Evolutionary conservation across 176 grass and related monocot species (phyloP), one percentile per base, ranked within the genome.

Genomic region (Eleusine indica): DNA sequence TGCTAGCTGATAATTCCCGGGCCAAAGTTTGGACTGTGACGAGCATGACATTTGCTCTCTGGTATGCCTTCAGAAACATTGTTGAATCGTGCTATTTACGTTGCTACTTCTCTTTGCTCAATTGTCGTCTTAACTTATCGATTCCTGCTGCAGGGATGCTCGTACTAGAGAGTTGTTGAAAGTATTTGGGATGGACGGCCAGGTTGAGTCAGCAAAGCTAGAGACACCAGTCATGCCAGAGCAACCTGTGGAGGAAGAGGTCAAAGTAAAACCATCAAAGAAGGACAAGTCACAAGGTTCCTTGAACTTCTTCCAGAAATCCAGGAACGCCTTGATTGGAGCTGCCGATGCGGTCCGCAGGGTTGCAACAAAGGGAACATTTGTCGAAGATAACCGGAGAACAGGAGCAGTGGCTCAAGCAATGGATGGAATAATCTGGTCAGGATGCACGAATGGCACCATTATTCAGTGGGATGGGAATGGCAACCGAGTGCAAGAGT

Each of bases 271-370:
- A 77, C 83, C 91, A 47, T 86, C 95, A 16, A 98, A 95, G 82
- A 98, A 93, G 69, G 95, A 98, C 25, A 98, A 90, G 70, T 95
- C 95, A 18, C 88, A 95, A 56, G 94, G 89, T 25, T 89, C 92
- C 68, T 84, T 94, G 57, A 98, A 92, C 76, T 95, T 98, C 87
- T 93, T 98, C 72, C 92, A 98, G 54, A 94, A 94, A 75, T 98
- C 95, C 85, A 84, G 92, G 65, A 98, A 98, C 86, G 95, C 89
- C 76, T 76, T 98, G 14, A 95, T 98, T 44, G 95, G 92, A 62
- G 95, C 95, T 75, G 95, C 95, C 40, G 95, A 90, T 85, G 95
- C 82, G 8, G 95, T 98, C 66, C 86, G 92, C 48, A 89, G 91
- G 86, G 96, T 86, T 83, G 96, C 96, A 70, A 94, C 90, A 58